A percentile compares a stretch with the other conserved stretches of the same genome.
Conservation (phyloP, 495 filamentous ascomycete species). For the Evernia prunastri region DNA sequence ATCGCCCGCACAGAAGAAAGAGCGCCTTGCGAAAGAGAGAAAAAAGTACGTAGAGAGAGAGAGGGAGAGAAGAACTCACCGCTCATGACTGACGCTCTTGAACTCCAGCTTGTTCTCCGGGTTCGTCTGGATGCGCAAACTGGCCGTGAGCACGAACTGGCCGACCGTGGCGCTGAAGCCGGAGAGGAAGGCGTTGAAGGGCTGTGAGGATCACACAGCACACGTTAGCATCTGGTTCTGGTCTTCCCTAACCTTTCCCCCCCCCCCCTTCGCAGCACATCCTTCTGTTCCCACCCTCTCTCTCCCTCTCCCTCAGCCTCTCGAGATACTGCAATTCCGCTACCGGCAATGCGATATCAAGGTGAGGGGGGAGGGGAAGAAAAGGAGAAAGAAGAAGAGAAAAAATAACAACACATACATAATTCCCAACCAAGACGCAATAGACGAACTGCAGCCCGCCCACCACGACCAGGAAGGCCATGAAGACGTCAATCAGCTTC, state of each 20-base stretch:
- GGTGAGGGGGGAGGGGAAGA: not conserved
- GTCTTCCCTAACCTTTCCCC: too few species aligned
- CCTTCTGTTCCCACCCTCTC: not conserved
- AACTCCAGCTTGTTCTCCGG: constrained; percentile 32
- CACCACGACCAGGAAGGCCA: constrained; percentile 80
- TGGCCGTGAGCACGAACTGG: constrained; percentile 92
- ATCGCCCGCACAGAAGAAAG: not conserved
- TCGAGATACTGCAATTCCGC: too few species aligned
- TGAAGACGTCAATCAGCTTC: constrained; percentile 86
- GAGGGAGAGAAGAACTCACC: constrained; percentile 33
- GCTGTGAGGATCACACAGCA: constrained; percentile 45
- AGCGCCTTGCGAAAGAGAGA: too few species aligned
- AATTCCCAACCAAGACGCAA: constrained; percentile 88
- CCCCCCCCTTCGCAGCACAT: too few species aligned
- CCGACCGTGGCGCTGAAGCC: constrained; percentile 94
- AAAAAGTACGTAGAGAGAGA: not conserved
- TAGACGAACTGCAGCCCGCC: constrained; percentile 90
- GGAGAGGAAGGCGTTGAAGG: constrained; percentile 96
- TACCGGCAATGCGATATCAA: too few species aligned
- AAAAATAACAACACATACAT: constrained; percentile 51
- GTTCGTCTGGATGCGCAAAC: constrained; percentile 82
- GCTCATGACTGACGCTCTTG: constrained; percentile 41
- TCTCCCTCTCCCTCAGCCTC: not conserved
- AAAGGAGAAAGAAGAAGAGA: not conserved
- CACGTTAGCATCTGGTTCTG: too few species aligned